Conservation (phyloP, 1,139 yeast species). For the Pichia inconspicua region DNA sequence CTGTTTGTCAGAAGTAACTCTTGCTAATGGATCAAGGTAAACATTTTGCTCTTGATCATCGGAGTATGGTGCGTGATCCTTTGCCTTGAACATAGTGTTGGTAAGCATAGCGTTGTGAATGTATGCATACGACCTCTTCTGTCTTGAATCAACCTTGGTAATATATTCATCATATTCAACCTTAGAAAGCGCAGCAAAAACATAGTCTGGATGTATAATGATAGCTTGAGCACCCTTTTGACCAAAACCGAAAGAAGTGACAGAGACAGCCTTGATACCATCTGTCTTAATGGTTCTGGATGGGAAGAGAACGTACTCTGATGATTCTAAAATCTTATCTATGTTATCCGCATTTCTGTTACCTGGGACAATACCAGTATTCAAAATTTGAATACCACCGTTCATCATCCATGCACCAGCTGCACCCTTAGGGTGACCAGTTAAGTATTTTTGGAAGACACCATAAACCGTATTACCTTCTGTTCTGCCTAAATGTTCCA, state of each 20-base stretch:
- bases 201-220: conserved; percentile 87
- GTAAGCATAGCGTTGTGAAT: conserved; percentile 91
- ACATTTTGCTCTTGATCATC: conserved; percentile 83
- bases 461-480: conserved; percentile 97
- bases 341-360: conserved; percentile 97
- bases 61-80: conserved; percentile 86
- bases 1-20: conserved; percentile 50
- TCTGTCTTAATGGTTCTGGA: conserved; percentile 89
- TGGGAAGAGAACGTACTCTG: conserved; percentile 86
- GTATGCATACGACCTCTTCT: conserved; percentile 88
- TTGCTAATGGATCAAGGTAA: conserved; percentile 92
- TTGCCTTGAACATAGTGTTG: conserved; percentile 87
- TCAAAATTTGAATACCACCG: conserved; percentile 91
- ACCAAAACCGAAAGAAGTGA: conserved; percentile 98
- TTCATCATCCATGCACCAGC: conserved; percentile 99
- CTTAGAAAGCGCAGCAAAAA: conserved; percentile 74
- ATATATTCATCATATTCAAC: conserved; percentile 62
- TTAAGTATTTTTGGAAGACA: conserved; percentile 96
- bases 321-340: conserved; percentile 74
- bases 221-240: conserved; percentile 98
- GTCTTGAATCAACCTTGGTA: conserved; percentile 66
- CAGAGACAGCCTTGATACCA: conserved; percentile 94
- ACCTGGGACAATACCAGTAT: conserved; percentile 95
- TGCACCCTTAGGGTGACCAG: conserved; percentile 99
- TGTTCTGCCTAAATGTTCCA: conserved; percentile 90